Evolutionary conservation across 1,284 basidiomycete species (phyloP), one percentile per base, ranked within the genome.

Genomic region (Cystobasidiaceae sp.): DNA sequence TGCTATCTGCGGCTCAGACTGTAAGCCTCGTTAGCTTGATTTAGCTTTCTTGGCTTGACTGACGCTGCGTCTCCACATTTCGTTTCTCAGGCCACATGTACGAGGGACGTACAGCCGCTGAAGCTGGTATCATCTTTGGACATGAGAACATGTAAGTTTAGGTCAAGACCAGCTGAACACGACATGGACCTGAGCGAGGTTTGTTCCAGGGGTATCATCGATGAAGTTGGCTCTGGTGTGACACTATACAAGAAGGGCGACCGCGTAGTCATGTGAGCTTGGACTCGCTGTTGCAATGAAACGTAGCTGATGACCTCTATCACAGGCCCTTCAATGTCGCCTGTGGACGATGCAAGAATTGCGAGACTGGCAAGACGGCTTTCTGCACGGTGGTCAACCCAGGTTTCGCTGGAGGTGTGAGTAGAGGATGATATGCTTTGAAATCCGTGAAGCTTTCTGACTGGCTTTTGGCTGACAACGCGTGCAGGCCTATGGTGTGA

Each of bases 271-370:
- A 44, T 48, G 39, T 33, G 28, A 43, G 46, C 25, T 30, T 6
- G 0, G 7, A 37, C 17, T 17, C 17, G 9, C 11, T 1, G 23
- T 23, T 27, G 7, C 45, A 25, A 21, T 25, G 8, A 21, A 28
- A 46, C 41, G 2, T 49, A 41, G 23, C 21, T 21, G 17, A 17
- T 23, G 4, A 25, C 28, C n/a, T 27, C 39, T 23, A n/a, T 34
- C 11, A n/a, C n/a, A 81, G 82, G 78, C 82, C 81, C 0, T 83
- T 83, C 76, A 83, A 83, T 60, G 82, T 84, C 19, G 81, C 81
- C 0, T 82, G 82, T 67, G 82, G 82, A 9, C 79, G 81, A 39
- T 83, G 82, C 75, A 68, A 77, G 59, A 83, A 83, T 70, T 83
- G 82, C 69, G 81, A 83, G 63, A 78, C 80, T 71, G 79, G 80